Conservation (phyloP, 352 stramenopile species). For the Pythium sukuiense region DNA sequence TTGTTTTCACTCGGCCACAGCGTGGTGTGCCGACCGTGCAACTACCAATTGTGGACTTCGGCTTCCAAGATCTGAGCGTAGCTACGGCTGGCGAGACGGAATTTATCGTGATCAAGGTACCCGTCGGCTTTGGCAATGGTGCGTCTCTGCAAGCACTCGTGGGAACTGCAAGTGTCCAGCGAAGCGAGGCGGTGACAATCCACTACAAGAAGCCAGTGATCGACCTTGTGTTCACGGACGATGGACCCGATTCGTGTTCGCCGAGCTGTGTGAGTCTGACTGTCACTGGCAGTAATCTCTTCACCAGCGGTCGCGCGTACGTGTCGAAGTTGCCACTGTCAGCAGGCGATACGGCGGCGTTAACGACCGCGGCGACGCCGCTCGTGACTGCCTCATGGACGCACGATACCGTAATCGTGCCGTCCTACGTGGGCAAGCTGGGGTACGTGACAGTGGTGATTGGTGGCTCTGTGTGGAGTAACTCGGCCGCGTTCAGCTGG, state of each 20-base stretch:
- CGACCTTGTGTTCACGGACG: constrained; percentile 56
- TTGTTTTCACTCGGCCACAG: constrained; percentile 50
- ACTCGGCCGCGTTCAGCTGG: constrained; percentile 59
- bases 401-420: constrained; percentile 41
- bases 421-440: constrained; percentile 41
- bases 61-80: constrained; percentile 23
- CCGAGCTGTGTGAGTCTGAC: constrained; percentile 51
- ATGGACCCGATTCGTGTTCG: constrained; percentile 47
- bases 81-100: constrained; percentile 23
- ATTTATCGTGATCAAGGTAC: constrained; percentile 43
- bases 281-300: constrained; percentile 57
- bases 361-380: not conserved
- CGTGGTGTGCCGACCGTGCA: constrained; percentile 30
- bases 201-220: constrained; percentile 48
- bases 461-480: constrained; percentile 47
- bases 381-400: constrained; percentile 36
- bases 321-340: constrained; percentile 44
- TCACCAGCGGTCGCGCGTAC: constrained; percentile 37
- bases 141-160: constrained; percentile 41
- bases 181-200: constrained; percentile 32
- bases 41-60: constrained; percentile 45
- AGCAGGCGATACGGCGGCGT: constrained; percentile 2
- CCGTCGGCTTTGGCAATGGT: constrained; percentile 40
- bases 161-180: constrained; percentile 41
- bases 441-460: constrained; percentile 55